These are phyloP conservation scores for Talaromyces adpressus DNA, from an alignment of 495 filamentous ascomycete genomes.

Conservation along the genomic window DNA sequence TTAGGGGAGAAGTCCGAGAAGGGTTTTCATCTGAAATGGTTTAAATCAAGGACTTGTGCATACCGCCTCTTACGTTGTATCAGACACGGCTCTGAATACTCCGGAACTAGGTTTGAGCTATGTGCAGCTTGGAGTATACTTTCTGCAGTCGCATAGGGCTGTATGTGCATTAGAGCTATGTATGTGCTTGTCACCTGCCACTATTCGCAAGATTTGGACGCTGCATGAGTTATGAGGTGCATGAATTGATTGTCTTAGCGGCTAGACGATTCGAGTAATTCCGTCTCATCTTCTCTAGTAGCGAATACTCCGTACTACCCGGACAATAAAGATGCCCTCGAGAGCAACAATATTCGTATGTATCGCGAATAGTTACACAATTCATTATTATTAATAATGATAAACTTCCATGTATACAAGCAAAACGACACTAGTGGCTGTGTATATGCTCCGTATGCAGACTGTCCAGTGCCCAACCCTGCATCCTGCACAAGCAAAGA, in stretches of 20 bases:
- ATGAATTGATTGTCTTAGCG: not conserved
- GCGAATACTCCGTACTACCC: too few relatives aligned
- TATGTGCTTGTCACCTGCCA: not conserved
- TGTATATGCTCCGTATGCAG: not conserved
- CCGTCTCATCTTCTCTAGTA: not conserved
- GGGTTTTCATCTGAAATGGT: not conserved
- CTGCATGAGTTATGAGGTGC: not conserved
- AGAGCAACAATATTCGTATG: not conserved
- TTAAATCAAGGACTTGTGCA: not conserved
- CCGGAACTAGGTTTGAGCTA: not conserved
- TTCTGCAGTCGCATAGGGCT: not conserved
- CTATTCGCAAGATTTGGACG: not conserved
- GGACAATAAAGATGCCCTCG: not conserved
- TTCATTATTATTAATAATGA: not conserved
- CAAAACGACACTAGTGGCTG: not conserved
- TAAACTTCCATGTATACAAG: not conserved
- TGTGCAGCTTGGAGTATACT: not conserved
- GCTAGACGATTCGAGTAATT: not conserved
- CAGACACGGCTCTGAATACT: not conserved
- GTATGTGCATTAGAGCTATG: not conserved
- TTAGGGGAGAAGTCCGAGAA: not conserved
- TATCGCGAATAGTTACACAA: not conserved
- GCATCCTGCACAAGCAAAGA: not conserved
- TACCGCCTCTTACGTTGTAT: not conserved
- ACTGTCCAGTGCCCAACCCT: not conserved